A percentile compares a stretch with the other conserved stretches of the same genome.
phyloP scores from a whole-genome alignment of 129 eudicot genomes.

The Cynara cardunculus region DNA sequence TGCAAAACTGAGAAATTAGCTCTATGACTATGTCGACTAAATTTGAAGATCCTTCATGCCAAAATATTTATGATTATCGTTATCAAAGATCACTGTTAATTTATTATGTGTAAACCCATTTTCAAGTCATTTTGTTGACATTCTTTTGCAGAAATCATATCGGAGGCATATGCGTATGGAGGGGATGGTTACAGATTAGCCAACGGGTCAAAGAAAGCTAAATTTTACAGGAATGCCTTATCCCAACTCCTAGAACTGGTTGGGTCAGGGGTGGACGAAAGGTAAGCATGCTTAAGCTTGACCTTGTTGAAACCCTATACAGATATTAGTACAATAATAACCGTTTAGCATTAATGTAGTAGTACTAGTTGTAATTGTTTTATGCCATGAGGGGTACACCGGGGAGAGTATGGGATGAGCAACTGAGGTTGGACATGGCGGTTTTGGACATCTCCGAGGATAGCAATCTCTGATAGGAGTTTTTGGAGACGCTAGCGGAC shows the following conservation, averaged over 20 bases:
- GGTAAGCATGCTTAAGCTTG: constrained; percentile 32
- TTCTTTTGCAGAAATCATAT: constrained; percentile 42
- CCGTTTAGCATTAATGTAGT: background rate
- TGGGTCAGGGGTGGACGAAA: constrained; percentile 38
- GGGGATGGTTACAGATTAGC: constrained; percentile 38
- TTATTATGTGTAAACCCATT: background rate
- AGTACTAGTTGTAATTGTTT: background rate
- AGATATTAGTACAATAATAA: background rate
- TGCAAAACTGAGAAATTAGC: background rate
- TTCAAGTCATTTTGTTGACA: background rate
- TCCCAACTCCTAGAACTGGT: constrained; percentile 38
- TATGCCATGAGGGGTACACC: background rate
- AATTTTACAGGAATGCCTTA: constrained; percentile 51
- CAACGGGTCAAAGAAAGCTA: constrained; percentile 44
- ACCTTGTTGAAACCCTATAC: background rate
- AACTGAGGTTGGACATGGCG: background rate
- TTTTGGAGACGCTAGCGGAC: background rate
- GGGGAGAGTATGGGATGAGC: background rate
- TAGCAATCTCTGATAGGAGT: background rate
- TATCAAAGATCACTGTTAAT: background rate
- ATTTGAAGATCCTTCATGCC: background rate
- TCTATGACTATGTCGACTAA: background rate
- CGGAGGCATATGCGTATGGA: constrained; percentile 30
- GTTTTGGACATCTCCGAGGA: background rate
- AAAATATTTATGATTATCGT: background rate